Base-by-base conservation (phyloP, 2,329 filamentous ascomycete genomes). In the Fusarium nodosum region DNA sequence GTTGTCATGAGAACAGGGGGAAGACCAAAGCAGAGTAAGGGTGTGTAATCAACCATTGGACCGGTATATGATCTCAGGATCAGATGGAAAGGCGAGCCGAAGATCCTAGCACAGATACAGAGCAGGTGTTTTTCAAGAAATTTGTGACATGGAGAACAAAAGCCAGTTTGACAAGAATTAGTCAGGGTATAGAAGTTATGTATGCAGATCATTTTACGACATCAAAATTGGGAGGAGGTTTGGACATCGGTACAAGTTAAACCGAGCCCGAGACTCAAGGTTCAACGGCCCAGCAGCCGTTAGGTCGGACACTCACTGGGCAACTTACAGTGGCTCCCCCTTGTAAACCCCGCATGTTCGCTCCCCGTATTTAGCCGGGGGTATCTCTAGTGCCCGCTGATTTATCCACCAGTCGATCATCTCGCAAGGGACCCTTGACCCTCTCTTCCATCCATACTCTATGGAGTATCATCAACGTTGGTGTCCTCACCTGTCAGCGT, bases 1-100 rank as follows among this genome's bases (percentile, higher is more conserved):
- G 54, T 65, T 56, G 36, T 45, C n/a, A 60, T 54, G 54, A 60
- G 11, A 64, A 36, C 41, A 48, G 41, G 44, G 44, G 44, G 10
- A 11, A 31, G 42, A 8, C 18, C n/a, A 26, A 22, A 45, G 30
- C 16, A 56, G 58, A 31, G 39, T 31, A 26, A 28, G 31, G 52
- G 52, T 51, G 48, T 51, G 48, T 16, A 28, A 24, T 51, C 48
- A 41, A 55, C 39, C 41, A 47, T 55, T 55, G 24, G 56, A 38
- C 56, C 44, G 58, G 44, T 44, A 42, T 20, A 52, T 45, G 28
- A 44, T 26, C 24, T 51, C 22, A 39, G 31, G 33, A 30, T 36
- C 48, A 51, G 33, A 41, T 71, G 72, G 72, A 71, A 66, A 48
- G 51, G 53, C 72, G 72, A 56, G 69, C 71, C 72, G 72, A 71